Base-by-base conservation (phyloP, 2,329 filamentous ascomycete species). In the Colletotrichum liaoningense region DNA sequence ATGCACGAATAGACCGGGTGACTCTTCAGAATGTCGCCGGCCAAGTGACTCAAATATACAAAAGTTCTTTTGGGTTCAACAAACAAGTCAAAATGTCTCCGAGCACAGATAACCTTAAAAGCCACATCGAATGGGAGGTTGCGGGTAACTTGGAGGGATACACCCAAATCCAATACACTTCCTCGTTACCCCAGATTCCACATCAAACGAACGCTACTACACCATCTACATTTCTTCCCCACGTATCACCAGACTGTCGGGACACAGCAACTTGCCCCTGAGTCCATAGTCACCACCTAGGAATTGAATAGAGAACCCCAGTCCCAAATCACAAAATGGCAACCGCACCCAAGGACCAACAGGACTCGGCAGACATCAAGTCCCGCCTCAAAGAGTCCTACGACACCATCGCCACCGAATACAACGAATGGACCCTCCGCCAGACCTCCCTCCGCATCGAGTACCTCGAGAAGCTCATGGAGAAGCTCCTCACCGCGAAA, bases 401-500 rank as follows among this genome's bases (percentile, higher is more conserved):
- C 77, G 81, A 85, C 71, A 77, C 78, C 42, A 85, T 86, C 67
- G 83, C 83, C 4, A 71, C 79, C 1, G 69, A 71, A 8, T 86
- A 86, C 79, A 85, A 84, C 73, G 75, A 77, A 57, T 86, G 84
- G 84, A 83, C 84, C 1, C 67, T 73, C 5, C 74, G 76, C 3
- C 79, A 84, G 67, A 76, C 77, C 22, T 70, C 76, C 14, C 67
- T 78, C n/a, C 82, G 83, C 49, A 67, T 81, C 16, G 46, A 74
- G 7, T 84, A 85, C 69, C 78, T 84, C 16, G 77, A 79, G 33
- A 77, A 78, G 63, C 77, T 85, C 6, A 68, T 83, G 28, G 71
- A 59, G 1, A 74, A 78, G 22, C 77, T 83, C 16, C 73, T 76
- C 12, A 22, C 71, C 19, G 63, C 63, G 11, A 68, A 64, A 55